Conservation (phyloP, 2,329 filamentous ascomycete genomes). For the Cucurbitaria berberidis region DNA sequence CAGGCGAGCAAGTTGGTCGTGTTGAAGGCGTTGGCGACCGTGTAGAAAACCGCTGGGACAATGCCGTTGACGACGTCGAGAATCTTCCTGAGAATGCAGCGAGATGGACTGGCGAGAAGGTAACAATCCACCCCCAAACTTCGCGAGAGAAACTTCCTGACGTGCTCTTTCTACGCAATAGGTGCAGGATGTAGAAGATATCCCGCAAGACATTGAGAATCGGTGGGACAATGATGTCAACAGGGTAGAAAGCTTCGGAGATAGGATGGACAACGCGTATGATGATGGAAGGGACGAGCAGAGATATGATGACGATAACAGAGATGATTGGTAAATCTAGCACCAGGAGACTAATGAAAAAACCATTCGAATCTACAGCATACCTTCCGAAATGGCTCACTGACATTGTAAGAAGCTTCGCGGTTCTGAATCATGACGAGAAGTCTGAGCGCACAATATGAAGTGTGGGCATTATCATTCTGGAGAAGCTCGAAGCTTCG, state of each 20-base stretch:
- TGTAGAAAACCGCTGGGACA: conserved; percentile 27
- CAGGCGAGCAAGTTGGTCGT: conserved; percentile 31
- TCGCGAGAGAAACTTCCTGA: not conserved
- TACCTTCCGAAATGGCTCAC: too few relatives aligned
- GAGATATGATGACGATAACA: conserved; percentile 30
- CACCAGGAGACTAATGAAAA: too few relatives aligned
- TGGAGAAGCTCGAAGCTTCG: not conserved
- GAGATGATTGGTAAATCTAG: conserved; percentile 1
- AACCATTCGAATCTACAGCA: too few relatives aligned
- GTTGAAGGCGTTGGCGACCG: conserved; percentile 29
- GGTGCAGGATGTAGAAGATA: conserved; percentile 32
- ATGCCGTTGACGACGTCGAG: conserved; percentile 29
- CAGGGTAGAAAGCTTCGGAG: conserved; percentile 26
- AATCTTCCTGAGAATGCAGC: conserved; percentile 33
- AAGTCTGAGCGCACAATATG: too few relatives aligned
- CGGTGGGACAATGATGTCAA: conserved; percentile 29
- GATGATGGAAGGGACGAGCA: conserved; percentile 30
- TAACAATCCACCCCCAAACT: not conserved
- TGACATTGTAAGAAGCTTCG: not conserved
- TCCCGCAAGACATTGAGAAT: conserved; percentile 31
- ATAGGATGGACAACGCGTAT: conserved; percentile 31
- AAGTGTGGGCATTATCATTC: too few relatives aligned
- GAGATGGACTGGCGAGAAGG: conserved; percentile 28
- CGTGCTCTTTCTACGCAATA: not conserved
- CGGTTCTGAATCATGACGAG: too few relatives aligned